These are phyloP conservation scores for Triticum monococcum DNA, from an alignment of 176 grass and related monocot species.

Conservation along the genomic window DNA sequence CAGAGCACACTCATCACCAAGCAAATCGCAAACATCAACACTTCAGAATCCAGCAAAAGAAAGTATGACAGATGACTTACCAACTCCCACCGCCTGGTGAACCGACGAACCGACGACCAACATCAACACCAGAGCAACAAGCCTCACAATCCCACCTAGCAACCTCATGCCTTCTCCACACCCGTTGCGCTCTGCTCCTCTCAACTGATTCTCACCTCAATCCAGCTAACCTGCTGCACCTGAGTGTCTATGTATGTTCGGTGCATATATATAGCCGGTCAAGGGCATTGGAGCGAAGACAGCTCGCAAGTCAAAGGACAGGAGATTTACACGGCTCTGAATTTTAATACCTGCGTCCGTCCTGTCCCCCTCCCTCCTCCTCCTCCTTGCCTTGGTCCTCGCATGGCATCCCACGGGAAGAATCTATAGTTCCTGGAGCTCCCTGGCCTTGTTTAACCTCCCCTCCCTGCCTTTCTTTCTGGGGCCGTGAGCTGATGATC, in stretches of 20 bases:
- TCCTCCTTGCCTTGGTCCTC: slow-evolving; percentile 24
- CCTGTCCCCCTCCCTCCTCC: slow-evolving; percentile 51
- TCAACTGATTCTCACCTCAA: slow-evolving; percentile 20
- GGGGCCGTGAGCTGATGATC: slow-evolving; percentile 33
- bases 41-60: not conserved
- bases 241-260: not conserved
- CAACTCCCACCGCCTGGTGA: slow-evolving; percentile 55
- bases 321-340: slow-evolving; percentile 39
- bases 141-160: slow-evolving; percentile 26
- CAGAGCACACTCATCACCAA: not conserved
- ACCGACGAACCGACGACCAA: slow-evolving; percentile 42
- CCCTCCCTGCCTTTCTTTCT: slow-evolving; percentile 22
- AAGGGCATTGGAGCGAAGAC: slow-evolving; percentile 23
- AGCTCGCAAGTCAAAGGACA: slow-evolving; percentile 65
- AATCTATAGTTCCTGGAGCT: slow-evolving; percentile 69
- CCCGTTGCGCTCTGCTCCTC: not conserved
- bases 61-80: slow-evolving; percentile 35
- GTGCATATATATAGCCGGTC: slow-evolving; percentile 15
- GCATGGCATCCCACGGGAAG: slow-evolving; percentile 54
- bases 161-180: slow-evolving; percentile 38
- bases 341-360: slow-evolving; percentile 52
- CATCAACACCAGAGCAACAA: slow-evolving; percentile 45
- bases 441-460: slow-evolving; percentile 30
- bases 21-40: not conserved
- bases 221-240: not conserved